Percentiles rank a stretch among this genome's conserved stretches.
These are phyloP conservation scores for Spinacia oleracea DNA, from an alignment of 179 eudicot species.

Conservation along the genomic window DNA sequence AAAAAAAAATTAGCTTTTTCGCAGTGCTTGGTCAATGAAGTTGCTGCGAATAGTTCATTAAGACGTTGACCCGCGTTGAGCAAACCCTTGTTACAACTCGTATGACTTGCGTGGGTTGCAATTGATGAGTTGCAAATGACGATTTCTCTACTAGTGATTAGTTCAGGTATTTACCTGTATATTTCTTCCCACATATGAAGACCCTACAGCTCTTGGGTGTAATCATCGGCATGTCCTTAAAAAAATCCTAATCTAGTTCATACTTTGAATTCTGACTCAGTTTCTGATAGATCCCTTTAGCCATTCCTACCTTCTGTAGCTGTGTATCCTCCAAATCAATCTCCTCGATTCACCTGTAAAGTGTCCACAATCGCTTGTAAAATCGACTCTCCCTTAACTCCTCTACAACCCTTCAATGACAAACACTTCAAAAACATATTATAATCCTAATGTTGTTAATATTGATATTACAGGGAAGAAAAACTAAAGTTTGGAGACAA, in stretches of 20 bases:
- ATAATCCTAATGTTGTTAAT: no score
- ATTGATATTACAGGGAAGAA: no score
- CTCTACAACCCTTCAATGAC: slow-evolving; percentile 82
- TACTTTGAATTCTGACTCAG: slow-evolving; percentile 66
- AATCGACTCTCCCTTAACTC: slow-evolving; percentile 75
- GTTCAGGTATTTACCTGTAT: slow-evolving; percentile 54
- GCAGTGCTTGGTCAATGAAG: no score
- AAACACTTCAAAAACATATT: slow-evolving; percentile 57
- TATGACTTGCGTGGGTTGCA: no score
- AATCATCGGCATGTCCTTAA: slow-evolving; percentile 80
- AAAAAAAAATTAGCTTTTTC: no score
- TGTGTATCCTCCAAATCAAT: slow-evolving; percentile 86
- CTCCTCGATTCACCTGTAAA: slow-evolving; percentile 82
- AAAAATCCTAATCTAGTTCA: slow-evolving; percentile 57
- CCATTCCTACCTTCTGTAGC: slow-evolving; percentile 59
- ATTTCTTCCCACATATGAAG: slow-evolving; percentile 84
- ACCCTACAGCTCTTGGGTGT: slow-evolving; percentile 79
- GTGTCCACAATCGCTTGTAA: slow-evolving; percentile 63
- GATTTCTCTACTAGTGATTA: no score
- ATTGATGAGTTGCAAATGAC: no score
- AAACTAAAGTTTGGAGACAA: slow-evolving; percentile 32
- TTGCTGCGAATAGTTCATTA: no score
- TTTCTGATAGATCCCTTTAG: slow-evolving; percentile 64
- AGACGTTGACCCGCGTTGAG: no score
- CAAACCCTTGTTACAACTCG: no score